Evolutionary conservation across 1,284 basidiomycete genomes (phyloP), one percentile per base, ranked within the genome.

Genomic region (Phellopilus nigrolimitatus): DNA sequence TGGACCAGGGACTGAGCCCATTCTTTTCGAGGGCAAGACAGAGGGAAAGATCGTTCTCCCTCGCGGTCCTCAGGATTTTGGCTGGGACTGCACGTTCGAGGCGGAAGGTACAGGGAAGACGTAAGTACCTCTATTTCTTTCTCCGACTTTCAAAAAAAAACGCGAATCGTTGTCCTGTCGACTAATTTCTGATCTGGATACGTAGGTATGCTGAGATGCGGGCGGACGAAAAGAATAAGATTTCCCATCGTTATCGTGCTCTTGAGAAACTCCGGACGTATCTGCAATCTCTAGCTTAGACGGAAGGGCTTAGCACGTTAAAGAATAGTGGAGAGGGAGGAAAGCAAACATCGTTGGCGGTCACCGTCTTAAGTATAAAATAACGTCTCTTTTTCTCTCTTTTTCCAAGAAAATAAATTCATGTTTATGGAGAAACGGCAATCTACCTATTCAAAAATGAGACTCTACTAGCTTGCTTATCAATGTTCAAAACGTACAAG

Each of bases 131-230:
- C 34, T 30, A 21, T 27, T 39, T 7, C 36, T 28, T 28, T 33
- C 17, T 39, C 39, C 34, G 17, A 17, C 37, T 17, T 17, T 9
- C 41, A 30, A 12, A 19, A 15, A 27, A 3, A 22, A n/a, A 9
- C 31, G 24, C 4, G 17, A 28, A 46, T 59, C 8, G 53, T 54
- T 59, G 15, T 61, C 40, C 3, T 15, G 31, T 9, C 13, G n/a
- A 9, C 10, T 42, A 27, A 21, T 37, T n/a, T 36, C 41, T 27
- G 34, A 12, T 53, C 39, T 27, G 28, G 8, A 46, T 22, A 21
- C 51, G 27, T 56, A 93, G 91, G 17, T 97, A 95, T 60, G 95
- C 94, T n/a, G 94, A 99, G 71, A 97, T 99, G 93, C 75, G 78
- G 43, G 66, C 74, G 2, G 82, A 80, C 36, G 81, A 85, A 64